These are phyloP conservation scores for Ustilago cynodontis DNA, from an alignment of 1,284 basidiomycete genomes.

Conservation along the genomic window DNA sequence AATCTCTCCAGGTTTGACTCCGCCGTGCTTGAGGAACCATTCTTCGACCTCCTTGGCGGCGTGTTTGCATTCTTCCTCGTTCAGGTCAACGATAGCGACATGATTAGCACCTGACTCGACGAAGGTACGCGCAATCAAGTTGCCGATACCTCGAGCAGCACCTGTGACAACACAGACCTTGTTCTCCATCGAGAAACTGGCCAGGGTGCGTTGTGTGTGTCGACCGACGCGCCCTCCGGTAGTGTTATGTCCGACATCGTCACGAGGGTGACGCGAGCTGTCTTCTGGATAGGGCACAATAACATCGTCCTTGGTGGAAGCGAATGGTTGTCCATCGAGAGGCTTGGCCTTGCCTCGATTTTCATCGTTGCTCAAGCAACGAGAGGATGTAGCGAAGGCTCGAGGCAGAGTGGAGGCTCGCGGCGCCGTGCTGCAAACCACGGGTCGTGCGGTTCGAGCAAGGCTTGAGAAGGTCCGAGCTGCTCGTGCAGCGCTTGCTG, in stretches of 20 bases:
- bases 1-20: constrained; percentile 76
- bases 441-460: constrained; percentile 18
- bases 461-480: constrained; percentile 23
- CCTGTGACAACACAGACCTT: constrained; percentile 95
- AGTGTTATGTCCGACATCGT: constrained; percentile 61
- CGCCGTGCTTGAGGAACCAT: constrained; percentile 75
- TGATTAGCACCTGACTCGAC: constrained; percentile 87
- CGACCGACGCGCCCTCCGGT: constrained; percentile 56
- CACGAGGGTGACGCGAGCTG: constrained; percentile 43
- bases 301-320: constrained; percentile 43
- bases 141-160: constrained; percentile 80
- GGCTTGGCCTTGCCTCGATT: constrained; percentile 38
- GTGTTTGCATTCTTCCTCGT: constrained; percentile 78
- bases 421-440: constrained; percentile 2
- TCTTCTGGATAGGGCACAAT: constrained; percentile 44
- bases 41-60: constrained; percentile 82
- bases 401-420: constrained; percentile 22
- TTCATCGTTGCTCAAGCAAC: constrained; percentile 23
- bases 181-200: constrained; percentile 62
- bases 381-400: constrained; percentile 35
- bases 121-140: constrained; percentile 77
- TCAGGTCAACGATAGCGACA: constrained; percentile 86
- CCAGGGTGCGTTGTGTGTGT: constrained; percentile 59
- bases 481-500: constrained; percentile 27
- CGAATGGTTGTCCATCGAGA: constrained; percentile 29